Percentiles rank a stretch among this genome's conserved stretches.
Conservation (phyloP, 2,329 filamentous ascomycete genomes). For the Pezizomycotina sp. region DNA sequence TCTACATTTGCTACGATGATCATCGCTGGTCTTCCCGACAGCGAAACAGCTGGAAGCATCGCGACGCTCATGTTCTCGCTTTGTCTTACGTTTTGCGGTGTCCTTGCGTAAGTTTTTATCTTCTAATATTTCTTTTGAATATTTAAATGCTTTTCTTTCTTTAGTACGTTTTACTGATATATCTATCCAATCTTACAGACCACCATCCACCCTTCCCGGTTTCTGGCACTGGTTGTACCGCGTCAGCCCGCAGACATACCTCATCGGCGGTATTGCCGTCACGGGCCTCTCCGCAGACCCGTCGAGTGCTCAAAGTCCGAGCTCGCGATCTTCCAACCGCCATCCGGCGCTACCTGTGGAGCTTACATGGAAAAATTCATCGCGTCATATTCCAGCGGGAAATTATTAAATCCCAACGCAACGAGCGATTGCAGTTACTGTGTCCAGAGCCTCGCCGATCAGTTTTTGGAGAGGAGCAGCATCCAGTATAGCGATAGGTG, state of each 20-base stretch:
- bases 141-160: constrained; percentile 38
- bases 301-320: constrained; percentile 48
- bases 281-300: constrained; percentile 49
- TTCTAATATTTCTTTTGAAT: constrained; percentile 36
- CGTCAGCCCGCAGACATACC: constrained; percentile 38
- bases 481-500: constrained; percentile 44
- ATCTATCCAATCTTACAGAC: too few relatives aligned
- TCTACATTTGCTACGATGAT: constrained; percentile 66
- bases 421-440: constrained; percentile 63
- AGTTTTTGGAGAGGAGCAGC: constrained; percentile 35
- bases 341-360: constrained; percentile 49
- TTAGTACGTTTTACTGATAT: too few relatives aligned
- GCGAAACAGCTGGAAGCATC: constrained; percentile 59
- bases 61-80: constrained; percentile 37
- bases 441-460: constrained; percentile 36
- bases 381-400: constrained; percentile 45
- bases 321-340: constrained; percentile 51
- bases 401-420: constrained; percentile 40
- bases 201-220: constrained; percentile 8
- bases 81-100: constrained; percentile 32
- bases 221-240: constrained; percentile 19
- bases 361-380: constrained; percentile 64
- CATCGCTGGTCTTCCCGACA: constrained; percentile 57
- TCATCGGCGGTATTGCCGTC: constrained; percentile 64
- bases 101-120: constrained; percentile 45